These are phyloP conservation scores for Rhizopus delemar DNA, from an alignment of 371 early-diverging fungal species.

Conservation along the genomic window DNA sequence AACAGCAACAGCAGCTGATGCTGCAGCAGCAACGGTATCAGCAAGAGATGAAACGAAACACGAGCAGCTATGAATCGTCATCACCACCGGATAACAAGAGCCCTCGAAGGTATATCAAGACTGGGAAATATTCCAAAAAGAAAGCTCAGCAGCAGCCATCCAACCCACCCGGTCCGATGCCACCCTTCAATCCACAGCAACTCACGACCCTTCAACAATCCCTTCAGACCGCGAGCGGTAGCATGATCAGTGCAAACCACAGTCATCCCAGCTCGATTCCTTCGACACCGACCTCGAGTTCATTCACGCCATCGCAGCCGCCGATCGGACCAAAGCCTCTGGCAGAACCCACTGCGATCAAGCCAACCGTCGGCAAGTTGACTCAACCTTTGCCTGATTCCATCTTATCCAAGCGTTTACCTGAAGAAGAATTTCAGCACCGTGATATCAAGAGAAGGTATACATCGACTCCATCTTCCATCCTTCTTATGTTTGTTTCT, in stretches of 20 bases:
- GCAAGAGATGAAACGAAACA: slow-evolving; percentile 7
- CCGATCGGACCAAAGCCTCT: no score
- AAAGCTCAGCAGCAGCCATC: slow-evolving; percentile 30
- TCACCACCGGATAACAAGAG: slow-evolving; percentile 38
- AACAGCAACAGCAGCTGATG: slow-evolving; percentile 29
- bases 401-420: slow-evolving; percentile 43
- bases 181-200: slow-evolving; percentile 4
- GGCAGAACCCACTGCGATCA: not conserved
- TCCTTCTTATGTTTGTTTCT: no score
- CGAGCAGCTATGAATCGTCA: slow-evolving; percentile 4
- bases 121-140: slow-evolving; percentile 69
- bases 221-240: no score
- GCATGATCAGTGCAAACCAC: no score
- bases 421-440: slow-evolving; percentile 54
- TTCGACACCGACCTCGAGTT: no score
- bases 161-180: not conserved
- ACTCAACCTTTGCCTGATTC: slow-evolving; percentile 26
- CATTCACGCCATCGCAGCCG: no score
- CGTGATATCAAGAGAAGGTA: slow-evolving; percentile 47
- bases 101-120: slow-evolving; percentile 63
- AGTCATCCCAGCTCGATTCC: no score
- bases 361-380: slow-evolving; percentile 3
- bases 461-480: no score
- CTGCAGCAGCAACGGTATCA: slow-evolving; percentile 22
- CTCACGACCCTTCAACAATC: not conserved